phyloP scores from a whole-genome alignment of 371 early-diverging fungal genomes.

The Massospora cicadina region DNA sequence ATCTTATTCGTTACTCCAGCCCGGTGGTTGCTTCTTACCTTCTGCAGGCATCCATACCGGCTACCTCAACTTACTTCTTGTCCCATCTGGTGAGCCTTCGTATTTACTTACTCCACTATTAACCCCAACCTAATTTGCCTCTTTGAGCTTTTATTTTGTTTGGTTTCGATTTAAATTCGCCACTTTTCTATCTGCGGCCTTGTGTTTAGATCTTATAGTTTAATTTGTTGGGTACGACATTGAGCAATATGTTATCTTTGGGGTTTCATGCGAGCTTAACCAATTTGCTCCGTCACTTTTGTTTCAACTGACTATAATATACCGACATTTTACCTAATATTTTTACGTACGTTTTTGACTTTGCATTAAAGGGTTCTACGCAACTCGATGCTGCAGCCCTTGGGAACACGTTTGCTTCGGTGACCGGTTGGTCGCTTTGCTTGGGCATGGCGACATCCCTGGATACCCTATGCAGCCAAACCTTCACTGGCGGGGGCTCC shows the following conservation, averaged over 20 bases:
- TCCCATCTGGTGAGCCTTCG: neutral
- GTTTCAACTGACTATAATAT: too few species aligned
- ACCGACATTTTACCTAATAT: too few species aligned
- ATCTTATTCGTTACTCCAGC: neutral
- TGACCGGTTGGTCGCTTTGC: constrained; percentile 63
- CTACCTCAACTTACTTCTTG: neutral
- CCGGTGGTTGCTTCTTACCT: neutral
- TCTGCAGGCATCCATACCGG: neutral
- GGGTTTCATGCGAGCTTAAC: too few species aligned
- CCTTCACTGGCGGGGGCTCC: constrained; percentile 45
- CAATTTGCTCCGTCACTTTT: too few species aligned
- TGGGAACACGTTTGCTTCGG: constrained; percentile 35
- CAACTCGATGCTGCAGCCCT: constrained; percentile 14
- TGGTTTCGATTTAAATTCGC: neutral
- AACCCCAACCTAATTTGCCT: neutral
- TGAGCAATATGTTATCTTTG: too few species aligned
- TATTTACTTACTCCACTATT: neutral
- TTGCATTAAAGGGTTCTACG: neutral
- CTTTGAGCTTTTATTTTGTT: neutral
- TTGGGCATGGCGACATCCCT: constrained; percentile 62
- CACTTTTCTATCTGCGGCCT: neutral
- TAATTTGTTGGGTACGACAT: too few species aligned
- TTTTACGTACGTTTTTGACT: too few species aligned
- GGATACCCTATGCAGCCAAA: constrained; percentile 75
- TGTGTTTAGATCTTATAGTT: too few species aligned